These are phyloP conservation scores for Protomyces pachydermus DNA, from an alignment of 1,139 yeast genomes.

Conservation along the genomic window DNA sequence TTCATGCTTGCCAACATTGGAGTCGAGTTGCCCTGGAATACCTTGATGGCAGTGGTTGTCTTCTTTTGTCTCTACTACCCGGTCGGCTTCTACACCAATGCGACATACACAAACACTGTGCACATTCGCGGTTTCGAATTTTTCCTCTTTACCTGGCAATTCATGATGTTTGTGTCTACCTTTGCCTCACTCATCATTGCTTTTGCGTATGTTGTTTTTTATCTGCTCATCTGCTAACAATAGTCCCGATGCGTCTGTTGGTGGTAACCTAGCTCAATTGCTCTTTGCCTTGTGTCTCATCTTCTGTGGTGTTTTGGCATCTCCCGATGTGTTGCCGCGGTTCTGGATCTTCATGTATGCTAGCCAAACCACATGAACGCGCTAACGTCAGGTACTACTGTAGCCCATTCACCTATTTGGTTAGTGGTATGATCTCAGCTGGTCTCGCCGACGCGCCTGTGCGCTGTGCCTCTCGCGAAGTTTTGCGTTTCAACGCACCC, in stretches of 20 bases:
- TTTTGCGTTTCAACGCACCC: constrained; percentile 45
- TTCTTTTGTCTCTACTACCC: constrained; percentile 81
- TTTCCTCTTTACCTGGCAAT: constrained; percentile 43
- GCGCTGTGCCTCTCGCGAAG: constrained; percentile 49
- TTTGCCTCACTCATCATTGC: constrained; percentile 63
- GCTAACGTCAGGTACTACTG: constrained; percentile 61
- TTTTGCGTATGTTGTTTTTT: constrained; percentile 57
- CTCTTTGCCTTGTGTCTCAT: constrained; percentile 51
- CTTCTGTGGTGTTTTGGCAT: constrained; percentile 78
- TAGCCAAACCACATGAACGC: constrained; percentile 55
- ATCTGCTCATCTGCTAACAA: constrained; percentile 68
- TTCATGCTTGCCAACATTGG: constrained; percentile 59
- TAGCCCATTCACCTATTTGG: constrained; percentile 64
- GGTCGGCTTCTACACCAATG: constrained; percentile 60
- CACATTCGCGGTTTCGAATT: constrained; percentile 45
- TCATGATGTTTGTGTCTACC: constrained; percentile 48
- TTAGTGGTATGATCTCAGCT: constrained; percentile 49
- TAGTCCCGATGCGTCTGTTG: constrained; percentile 46
- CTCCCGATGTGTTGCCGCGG: constrained; percentile 51
- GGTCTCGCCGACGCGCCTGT: constrained; percentile 53
- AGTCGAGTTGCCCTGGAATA: constrained; percentile 73
- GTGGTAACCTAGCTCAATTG: constrained; percentile 47
- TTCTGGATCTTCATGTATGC: constrained; percentile 63
- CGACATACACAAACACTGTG: constrained; percentile 38
- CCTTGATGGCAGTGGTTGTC: constrained; percentile 57